Evolutionary conservation across 257 asterid species (phyloP).

Genomic region (Cordia subcordata): DNA sequence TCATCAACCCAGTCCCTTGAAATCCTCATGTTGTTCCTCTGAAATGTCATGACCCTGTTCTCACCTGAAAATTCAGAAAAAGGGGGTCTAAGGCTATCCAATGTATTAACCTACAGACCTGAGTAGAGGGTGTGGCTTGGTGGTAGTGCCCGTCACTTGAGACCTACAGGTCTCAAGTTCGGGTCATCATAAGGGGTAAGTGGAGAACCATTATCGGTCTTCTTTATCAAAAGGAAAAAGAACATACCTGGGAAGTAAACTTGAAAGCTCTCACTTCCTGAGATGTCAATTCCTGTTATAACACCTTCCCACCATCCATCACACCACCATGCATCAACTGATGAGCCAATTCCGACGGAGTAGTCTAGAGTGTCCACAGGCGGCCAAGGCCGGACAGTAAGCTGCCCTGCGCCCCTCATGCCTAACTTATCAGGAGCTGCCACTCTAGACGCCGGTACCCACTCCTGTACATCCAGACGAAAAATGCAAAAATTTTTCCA

Average conservation of each 20-base stretch:
- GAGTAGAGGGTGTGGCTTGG: no score
- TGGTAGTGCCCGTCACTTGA: no score
- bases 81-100: not conserved
- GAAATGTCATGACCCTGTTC: conserved; percentile 27
- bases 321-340: conserved; percentile 73
- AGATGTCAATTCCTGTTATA: conserved; percentile 26
- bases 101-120: not conserved
- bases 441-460: conserved; percentile 36
- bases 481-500: no score
- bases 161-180: no score
- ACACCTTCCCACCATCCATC: conserved; percentile 85
- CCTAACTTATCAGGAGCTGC: conserved; percentile 48
- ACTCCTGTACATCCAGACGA: conserved; percentile 38
- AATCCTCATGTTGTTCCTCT: conserved; percentile 30
- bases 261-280: conserved; percentile 19
- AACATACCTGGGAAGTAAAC: conserved; percentile 52
- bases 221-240: not conserved
- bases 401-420: conserved; percentile 48
- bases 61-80: conserved; percentile 28
- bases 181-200: no score
- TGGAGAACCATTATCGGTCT: no score
- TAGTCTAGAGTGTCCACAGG: conserved; percentile 14
- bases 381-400: conserved; percentile 56
- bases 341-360: conserved; percentile 38
- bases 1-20: conserved; percentile 58